A percentile compares a stretch with the other conserved stretches of the same genome.
phyloP scores from a whole-genome alignment of 352 stramenopile species.

The Phytophthora litchii region DNA sequence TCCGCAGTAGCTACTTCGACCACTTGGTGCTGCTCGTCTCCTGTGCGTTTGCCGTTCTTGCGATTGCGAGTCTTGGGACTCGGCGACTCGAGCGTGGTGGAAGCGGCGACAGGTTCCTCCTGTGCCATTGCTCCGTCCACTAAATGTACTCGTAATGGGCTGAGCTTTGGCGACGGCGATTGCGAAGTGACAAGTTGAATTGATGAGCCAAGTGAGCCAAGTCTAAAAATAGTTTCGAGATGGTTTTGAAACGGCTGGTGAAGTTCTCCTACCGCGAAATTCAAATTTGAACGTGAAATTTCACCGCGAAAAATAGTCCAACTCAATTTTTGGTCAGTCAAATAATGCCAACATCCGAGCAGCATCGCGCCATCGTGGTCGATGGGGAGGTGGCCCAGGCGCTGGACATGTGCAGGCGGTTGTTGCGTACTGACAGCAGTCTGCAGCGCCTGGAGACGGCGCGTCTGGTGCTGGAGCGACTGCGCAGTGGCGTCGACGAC shows the following conservation, averaged over 20 bases:
- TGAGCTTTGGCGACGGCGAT: constrained; percentile 10
- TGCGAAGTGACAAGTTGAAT: constrained; percentile 25
- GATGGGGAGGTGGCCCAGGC: constrained; percentile 52
- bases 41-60: constrained; percentile 26
- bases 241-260: constrained; percentile 26
- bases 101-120: constrained; percentile 14
- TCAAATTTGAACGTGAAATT: constrained; percentile 9
- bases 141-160: neutral
- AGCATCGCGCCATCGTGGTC: constrained; percentile 52
- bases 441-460: constrained; percentile 52
- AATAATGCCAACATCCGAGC: constrained; percentile 28
- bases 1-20: constrained; percentile 22
- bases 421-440: constrained; percentile 56
- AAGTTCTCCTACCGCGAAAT: constrained; percentile 14
- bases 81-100: constrained; percentile 13
- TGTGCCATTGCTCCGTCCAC: constrained; percentile 24
- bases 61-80: constrained; percentile 29
- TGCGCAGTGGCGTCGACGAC: constrained; percentile 57
- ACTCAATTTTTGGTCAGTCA: neutral
- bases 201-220: constrained; percentile 22
- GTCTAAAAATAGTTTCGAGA: constrained; percentile 25
- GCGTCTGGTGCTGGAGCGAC: constrained; percentile 70
- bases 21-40: constrained; percentile 1
- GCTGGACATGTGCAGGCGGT: constrained; percentile 53
- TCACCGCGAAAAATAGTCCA: neutral